Evolutionary conservation across 768 basidiomycete genomes (phyloP).

Genomic region (Omphalotus guepiniiformis): DNA sequence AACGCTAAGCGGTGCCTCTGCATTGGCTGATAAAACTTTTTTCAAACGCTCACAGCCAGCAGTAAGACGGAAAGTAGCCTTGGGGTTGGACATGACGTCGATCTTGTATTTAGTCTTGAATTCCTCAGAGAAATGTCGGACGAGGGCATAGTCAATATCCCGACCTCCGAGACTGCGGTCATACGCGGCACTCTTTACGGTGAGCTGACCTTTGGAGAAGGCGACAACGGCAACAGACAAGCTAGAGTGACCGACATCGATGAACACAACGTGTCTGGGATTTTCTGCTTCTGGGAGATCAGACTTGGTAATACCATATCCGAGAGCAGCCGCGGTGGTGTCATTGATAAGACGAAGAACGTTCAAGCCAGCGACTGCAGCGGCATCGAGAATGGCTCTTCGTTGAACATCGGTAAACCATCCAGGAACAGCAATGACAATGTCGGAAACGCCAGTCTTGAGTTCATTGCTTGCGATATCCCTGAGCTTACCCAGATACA

Average conservation of each 20-base stretch:
- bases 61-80: conserved; percentile 87
- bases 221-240: conserved; percentile 85
- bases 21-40: conserved; percentile 93
- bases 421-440: conserved; percentile 94
- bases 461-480: conserved; percentile 85
- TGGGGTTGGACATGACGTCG: conserved; percentile 87
- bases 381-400: conserved; percentile 86
- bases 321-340: conserved; percentile 91
- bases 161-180: conserved; percentile 94
- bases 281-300: conserved; percentile 85
- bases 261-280: conserved; percentile 86
- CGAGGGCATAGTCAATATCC: conserved; percentile 90
- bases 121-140: conserved; percentile 83
- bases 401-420: conserved; percentile 97
- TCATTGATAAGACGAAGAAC: conserved; percentile 95
- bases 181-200: conserved; percentile 83
- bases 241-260: conserved; percentile 93
- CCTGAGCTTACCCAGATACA: conserved; percentile 86
- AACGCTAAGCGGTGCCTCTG: conserved; percentile 84
- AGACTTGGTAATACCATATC: conserved; percentile 97
- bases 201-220: conserved; percentile 91
- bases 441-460: conserved; percentile 81
- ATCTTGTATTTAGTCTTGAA: conserved; percentile 99
- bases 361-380: conserved; percentile 85
- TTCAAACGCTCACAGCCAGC: conserved; percentile 92